phyloP scores from a whole-genome alignment of 2,329 filamentous ascomycete species.

The Fusarium pseudoanthophilum region DNA sequence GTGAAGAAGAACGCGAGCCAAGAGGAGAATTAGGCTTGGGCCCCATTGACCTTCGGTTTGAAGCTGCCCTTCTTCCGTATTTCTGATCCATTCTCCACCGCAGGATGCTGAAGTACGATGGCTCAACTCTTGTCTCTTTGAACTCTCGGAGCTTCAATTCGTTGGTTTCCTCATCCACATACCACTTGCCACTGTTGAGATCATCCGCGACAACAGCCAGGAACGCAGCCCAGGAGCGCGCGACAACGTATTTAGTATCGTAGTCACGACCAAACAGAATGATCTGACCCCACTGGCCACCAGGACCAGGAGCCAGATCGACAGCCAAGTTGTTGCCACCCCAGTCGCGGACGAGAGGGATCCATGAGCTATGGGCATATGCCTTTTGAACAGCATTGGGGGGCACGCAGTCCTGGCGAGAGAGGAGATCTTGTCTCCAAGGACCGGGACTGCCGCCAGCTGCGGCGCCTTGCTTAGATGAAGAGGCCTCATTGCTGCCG shows the following conservation, averaged over 20 bases:
- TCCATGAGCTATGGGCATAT: slow-evolving; percentile 95
- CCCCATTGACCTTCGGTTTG: slow-evolving; percentile 63
- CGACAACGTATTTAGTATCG: slow-evolving; percentile 97
- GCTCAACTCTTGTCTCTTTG: slow-evolving; percentile 88
- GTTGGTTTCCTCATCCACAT: slow-evolving; percentile 89
- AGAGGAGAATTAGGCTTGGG: slow-evolving; percentile 59
- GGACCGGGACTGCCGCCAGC: slow-evolving; percentile 67
- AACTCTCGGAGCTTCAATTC: slow-evolving; percentile 95
- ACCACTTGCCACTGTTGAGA: slow-evolving; percentile 87
- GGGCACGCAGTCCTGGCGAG: slow-evolving; percentile 89
- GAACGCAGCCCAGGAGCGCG: slow-evolving; percentile 90
- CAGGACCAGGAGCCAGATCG: slow-evolving; percentile 89
- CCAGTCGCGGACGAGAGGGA: slow-evolving; percentile 96
- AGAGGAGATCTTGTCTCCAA: slow-evolving; percentile 87
- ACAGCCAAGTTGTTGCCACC: slow-evolving; percentile 97
- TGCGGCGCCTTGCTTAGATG: slow-evolving; percentile 67
- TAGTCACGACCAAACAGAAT: slow-evolving; percentile 98
- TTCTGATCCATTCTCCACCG: slow-evolving; percentile 97
- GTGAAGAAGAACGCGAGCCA: slow-evolving; percentile 63
- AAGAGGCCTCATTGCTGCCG: slow-evolving; percentile 73
- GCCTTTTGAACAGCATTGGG: slow-evolving; percentile 88
- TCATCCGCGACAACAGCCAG: slow-evolving; percentile 91
- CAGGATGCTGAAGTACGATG: slow-evolving; percentile 92
- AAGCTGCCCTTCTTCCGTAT: slow-evolving; percentile 74
- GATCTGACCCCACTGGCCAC: slow-evolving; percentile 93